Evolutionary conservation across 768 basidiomycete species (phyloP).

Genomic region (Suillus fuscotomentosus): DNA sequence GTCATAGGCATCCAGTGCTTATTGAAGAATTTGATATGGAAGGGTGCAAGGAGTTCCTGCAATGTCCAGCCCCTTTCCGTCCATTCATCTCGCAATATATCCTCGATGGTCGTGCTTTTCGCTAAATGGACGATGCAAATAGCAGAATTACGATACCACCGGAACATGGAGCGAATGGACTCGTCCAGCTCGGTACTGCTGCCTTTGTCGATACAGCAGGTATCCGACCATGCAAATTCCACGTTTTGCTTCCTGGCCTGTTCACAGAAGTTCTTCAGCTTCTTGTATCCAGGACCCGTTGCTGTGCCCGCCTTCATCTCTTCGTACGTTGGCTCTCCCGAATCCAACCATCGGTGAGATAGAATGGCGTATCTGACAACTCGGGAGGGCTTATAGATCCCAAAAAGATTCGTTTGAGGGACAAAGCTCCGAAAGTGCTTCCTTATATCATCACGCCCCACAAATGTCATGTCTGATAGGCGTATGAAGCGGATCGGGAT

Average conservation of each 20-base stretch:
- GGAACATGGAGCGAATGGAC: not conserved
- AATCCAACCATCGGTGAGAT: slow-evolving; percentile 7
- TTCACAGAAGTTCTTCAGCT: not conserved
- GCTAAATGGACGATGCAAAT: not conserved
- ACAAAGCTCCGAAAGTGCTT: not conserved
- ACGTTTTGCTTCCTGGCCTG: not conserved
- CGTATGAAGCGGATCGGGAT: not conserved
- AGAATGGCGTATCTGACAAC: slow-evolving; percentile 7
- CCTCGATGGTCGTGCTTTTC: not conserved
- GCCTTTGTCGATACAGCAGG: not conserved
- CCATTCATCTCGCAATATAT: not conserved
- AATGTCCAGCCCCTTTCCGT: not conserved
- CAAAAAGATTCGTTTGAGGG: not conserved
- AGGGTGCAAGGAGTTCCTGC: not conserved
- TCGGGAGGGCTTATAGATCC: not conserved
- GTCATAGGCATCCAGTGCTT: not conserved
- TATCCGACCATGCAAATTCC: not conserved
- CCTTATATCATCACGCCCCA: not conserved
- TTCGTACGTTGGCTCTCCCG: slow-evolving; percentile 8
- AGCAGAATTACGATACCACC: not conserved
- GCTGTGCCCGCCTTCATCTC: not conserved
- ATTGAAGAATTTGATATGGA: not conserved
- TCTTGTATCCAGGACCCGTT: not conserved
- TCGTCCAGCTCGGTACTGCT: not conserved
- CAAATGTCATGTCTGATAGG: not conserved